Base-by-base conservation (phyloP, 768 basidiomycete genomes). In the Lactifluus rugatus region DNA sequence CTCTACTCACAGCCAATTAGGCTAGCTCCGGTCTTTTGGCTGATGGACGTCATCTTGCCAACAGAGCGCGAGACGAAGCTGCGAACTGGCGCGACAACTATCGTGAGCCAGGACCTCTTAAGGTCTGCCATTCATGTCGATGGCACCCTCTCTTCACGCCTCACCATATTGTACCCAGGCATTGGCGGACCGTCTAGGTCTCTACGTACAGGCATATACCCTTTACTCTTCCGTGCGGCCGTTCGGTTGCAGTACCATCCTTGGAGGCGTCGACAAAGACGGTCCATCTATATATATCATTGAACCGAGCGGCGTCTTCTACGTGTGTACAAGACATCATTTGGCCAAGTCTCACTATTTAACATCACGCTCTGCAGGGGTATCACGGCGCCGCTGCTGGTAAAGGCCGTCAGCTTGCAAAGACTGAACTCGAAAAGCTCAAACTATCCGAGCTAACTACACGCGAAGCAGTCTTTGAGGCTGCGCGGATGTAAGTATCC, bases 221-320 rank as follows among this genome's bases (percentile, higher is more conserved):
- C 83, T 97, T 41, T 97, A 98, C 74, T 97, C 94, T 1, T 97
- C 94, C 23, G 95, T 98, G 37, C 85, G 96, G 41, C 96, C 96
- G 0, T 98, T 98, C 66, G 96, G 95, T 19, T 86, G 95, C 67
- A 93, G 92, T 68, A 87, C 93, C 44, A 88, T 99, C 68, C 73
- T 98, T 23, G 94, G 85, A 44, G 83, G 87, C 21, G 81, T 94
- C 10, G 95, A 98, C 75, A 87, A 90, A 73, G 78, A 80, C 46
- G 92, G 91, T 5, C 94, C 96, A 54, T 76, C 79, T 48, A 76
- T 99, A 26, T 96, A 82, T 73, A 85, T 96, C 56, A 80, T 97
- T 50, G 96, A 99, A 71, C 96, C 96, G 14, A 94, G 90, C 64
- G 96, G 96, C 25, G 83, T 94, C 25, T 92, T 83, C 74, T 87